These are phyloP conservation scores for Yarrowia sp. DNA, from an alignment of 805 yeast species.

Conservation along the genomic window DNA sequence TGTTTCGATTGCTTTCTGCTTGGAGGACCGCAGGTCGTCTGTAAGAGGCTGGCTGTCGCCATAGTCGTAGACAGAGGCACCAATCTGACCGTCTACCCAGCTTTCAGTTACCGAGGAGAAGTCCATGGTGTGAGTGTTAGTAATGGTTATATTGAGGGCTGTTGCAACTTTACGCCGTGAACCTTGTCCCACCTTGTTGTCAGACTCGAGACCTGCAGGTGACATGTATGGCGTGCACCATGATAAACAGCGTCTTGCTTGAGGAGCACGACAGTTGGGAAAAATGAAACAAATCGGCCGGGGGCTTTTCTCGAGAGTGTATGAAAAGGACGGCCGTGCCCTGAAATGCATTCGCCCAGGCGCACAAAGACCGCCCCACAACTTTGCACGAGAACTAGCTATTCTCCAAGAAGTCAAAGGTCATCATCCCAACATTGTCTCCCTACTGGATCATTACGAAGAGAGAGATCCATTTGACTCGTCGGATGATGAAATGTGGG, in stretches of 20 bases:
- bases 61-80: constrained; percentile 54
- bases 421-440: constrained; percentile 42
- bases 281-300: constrained; percentile 49
- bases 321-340: constrained; percentile 52
- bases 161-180: neutral
- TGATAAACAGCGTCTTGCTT: neutral
- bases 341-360: constrained; percentile 59
- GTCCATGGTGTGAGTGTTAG: constrained; percentile 9
- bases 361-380: constrained; percentile 62
- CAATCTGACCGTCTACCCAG: constrained; percentile 50
- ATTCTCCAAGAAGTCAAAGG: constrained; percentile 49
- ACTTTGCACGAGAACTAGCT: constrained; percentile 56
- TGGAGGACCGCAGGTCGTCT: constrained; percentile 50
- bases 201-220: constrained; percentile 1
- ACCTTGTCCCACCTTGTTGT: constrained; percentile 4
- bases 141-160: neutral
- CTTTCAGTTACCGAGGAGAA: constrained; percentile 35
- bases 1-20: constrained; percentile 51
- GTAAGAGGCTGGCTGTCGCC: constrained; percentile 53
- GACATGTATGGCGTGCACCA: neutral
- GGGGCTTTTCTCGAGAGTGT: constrained; percentile 57
- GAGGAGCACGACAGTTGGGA: neutral
- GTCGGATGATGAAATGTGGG: constrained; percentile 48
- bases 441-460: constrained; percentile 46
- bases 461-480: constrained; percentile 42